These are phyloP conservation scores for Gossypium australe DNA, from an alignment of 345 rosid species.

Conservation along the genomic window DNA sequence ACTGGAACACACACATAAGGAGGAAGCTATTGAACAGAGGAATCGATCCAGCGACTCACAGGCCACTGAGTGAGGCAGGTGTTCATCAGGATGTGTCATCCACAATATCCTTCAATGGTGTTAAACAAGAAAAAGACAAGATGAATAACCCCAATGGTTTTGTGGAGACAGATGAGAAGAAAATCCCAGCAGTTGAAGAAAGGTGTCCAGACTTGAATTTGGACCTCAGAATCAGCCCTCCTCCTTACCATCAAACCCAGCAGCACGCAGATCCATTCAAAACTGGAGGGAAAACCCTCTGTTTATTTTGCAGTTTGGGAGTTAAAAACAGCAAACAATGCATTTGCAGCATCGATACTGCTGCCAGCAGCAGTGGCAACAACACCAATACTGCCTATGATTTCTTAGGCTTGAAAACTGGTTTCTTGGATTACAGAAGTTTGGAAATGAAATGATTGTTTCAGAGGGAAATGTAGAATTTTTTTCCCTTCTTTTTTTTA, in stretches of 20 bases:
- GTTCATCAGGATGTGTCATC: constrained; percentile 14
- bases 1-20: constrained; percentile 73
- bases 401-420: constrained; percentile 69
- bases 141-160: constrained; percentile 3
- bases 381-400: constrained; percentile 43
- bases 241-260: constrained; percentile 39
- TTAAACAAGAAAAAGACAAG: constrained; percentile 20
- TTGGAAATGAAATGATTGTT: constrained; percentile 52
- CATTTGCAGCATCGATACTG: constrained; percentile 27
- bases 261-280: constrained; percentile 20
- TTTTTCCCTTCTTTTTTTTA: not conserved
- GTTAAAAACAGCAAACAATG: constrained; percentile 50
- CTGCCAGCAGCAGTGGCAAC: constrained; percentile 22
- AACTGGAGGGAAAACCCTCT: constrained; percentile 23
- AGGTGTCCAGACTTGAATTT: constrained; percentile 73
- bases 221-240: constrained; percentile 83
- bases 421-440: constrained; percentile 55
- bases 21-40: constrained; percentile 63
- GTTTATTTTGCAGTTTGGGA: constrained; percentile 55
- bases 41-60: constrained; percentile 59
- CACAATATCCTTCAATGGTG: constrained; percentile 34
- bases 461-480: not conserved
- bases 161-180: constrained; percentile 24
- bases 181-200: constrained; percentile 24
- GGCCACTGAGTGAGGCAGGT: constrained; percentile 37